These are phyloP conservation scores for Aspergillus aculeatus DNA, from an alignment of 2,329 filamentous ascomycete species.

Conservation along the genomic window DNA sequence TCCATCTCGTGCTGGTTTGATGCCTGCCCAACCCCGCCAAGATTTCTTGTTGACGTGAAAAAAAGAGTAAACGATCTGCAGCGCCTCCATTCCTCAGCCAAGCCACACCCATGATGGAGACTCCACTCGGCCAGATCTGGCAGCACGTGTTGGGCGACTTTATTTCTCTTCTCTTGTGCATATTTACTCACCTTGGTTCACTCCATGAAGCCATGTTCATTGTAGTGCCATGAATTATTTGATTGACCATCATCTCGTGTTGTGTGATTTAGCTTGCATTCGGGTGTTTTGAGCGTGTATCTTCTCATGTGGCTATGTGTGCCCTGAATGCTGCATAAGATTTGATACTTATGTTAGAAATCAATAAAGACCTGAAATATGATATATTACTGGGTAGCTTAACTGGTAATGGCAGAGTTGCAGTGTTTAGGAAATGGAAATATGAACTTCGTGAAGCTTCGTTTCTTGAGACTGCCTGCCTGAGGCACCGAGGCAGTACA, in stretches of 20 bases:
- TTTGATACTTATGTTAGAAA: neutral
- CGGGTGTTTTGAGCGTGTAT: constrained; percentile 2
- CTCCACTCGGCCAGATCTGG: neutral
- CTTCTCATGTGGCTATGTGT: constrained; percentile 12
- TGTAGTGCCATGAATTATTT: constrained; percentile 19
- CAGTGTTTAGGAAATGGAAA: no score
- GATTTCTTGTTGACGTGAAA: neutral
- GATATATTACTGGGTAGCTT: no score
- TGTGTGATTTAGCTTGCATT: constrained; percentile 6
- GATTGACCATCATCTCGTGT: constrained; percentile 13
- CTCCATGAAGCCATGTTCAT: constrained; percentile 10
- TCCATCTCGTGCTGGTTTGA: neutral
- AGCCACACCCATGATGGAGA: neutral
- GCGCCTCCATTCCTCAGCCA: neutral
- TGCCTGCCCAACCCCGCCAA: neutral
- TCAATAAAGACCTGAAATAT: neutral
- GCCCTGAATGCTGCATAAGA: constrained; percentile 17
- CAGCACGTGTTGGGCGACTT: constrained; percentile 7
- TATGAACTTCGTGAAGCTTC: no score
- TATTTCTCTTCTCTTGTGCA: constrained; percentile 19
- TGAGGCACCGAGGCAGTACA: no score
- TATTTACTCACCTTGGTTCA: constrained; percentile 14
- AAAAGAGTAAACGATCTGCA: neutral
- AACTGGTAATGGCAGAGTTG: no score
- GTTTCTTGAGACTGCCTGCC: no score